Evolutionary conservation across 345 rosid genomes (phyloP).

Genomic region (Brassica rapa): DNA sequence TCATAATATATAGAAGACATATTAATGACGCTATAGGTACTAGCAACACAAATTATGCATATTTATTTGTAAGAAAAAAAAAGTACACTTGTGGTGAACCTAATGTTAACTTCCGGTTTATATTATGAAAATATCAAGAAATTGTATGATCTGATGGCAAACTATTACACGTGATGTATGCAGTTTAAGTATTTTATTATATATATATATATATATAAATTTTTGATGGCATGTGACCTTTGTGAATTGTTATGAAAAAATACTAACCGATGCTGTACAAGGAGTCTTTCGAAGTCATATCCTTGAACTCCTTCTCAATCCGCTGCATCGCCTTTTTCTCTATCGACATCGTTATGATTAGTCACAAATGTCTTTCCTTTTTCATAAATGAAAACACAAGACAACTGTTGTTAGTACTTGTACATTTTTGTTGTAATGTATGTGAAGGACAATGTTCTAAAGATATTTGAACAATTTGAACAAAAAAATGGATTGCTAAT

Average conservation of each 20-base stretch:
- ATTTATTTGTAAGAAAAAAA: neutral
- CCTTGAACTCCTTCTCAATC: neutral
- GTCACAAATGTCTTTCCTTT: neutral
- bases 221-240: neutral
- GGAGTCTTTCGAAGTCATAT: neutral
- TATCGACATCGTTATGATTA: neutral
- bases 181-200: neutral
- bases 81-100: neutral
- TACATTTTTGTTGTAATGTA: neutral
- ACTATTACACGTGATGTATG: neutral
- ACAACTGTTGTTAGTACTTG: neutral
- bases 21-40: neutral
- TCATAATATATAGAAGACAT: neutral
- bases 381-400: neutral
- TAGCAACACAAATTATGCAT: neutral
- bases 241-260: neutral
- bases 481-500: neutral
- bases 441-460: neutral
- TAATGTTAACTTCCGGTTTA: neutral
- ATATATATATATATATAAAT: neutral
- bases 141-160: neutral
- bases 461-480: neutral
- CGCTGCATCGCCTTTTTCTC: neutral
- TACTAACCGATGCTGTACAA: conserved; percentile 9
- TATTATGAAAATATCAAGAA: neutral